Conservation (phyloP, 495 filamentous ascomycete species). For the Annulohypoxylon stygium region DNA sequence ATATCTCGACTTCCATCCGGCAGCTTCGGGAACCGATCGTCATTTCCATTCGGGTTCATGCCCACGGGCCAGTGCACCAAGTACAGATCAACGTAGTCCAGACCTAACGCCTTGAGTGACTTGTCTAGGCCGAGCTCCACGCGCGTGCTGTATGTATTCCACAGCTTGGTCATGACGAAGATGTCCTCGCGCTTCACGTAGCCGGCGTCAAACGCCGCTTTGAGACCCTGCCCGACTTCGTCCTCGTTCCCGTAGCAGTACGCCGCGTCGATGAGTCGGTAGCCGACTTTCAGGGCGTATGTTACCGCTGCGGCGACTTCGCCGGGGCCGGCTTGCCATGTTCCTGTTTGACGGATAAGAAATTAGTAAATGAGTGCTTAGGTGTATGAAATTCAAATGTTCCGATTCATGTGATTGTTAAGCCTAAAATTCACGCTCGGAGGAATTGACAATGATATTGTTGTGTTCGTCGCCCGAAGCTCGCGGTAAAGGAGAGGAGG, state of each 20-base stretch:
- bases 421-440: no score
- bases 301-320: conserved; percentile 67
- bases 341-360: conserved; percentile 59
- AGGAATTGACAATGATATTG: background rate
- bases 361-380: conserved; percentile 11
- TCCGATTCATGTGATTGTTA: no score
- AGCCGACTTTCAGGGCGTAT: conserved; percentile 71
- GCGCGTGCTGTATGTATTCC: conserved; percentile 80
- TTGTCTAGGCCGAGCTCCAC: conserved; percentile 76
- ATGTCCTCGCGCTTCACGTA: conserved; percentile 79
- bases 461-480: no score
- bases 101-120: conserved; percentile 75
- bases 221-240: conserved; percentile 67
- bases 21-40: conserved; percentile 80
- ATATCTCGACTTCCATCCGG: conserved; percentile 78
- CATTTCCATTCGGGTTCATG: conserved; percentile 84
- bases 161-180: conserved; percentile 87
- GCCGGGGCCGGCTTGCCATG: conserved; percentile 80
- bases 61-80: conserved; percentile 85
- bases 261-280: conserved; percentile 71
- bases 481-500: background rate
- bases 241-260: conserved; percentile 73
- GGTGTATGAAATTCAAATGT: background rate
- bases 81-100: conserved; percentile 87
- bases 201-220: conserved; percentile 74